These are phyloP conservation scores for Tuber magnatum DNA, from an alignment of 495 filamentous ascomycete species.

Conservation along the genomic window DNA sequence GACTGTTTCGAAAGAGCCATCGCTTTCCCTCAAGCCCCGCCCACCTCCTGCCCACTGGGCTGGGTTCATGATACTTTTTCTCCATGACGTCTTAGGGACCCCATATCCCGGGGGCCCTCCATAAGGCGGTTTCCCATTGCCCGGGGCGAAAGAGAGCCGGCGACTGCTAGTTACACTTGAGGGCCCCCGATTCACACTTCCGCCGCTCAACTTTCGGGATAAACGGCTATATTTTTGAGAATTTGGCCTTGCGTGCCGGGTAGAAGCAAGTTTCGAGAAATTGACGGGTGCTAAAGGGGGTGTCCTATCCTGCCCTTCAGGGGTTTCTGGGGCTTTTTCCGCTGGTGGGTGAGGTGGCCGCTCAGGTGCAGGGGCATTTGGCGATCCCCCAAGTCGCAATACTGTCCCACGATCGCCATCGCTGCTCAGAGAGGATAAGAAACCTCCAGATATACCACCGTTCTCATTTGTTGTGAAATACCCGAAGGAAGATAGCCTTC, in stretches of 20 bases:
- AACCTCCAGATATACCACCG: conserved; percentile 28
- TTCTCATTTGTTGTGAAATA: conserved; percentile 28
- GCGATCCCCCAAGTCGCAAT: conserved; percentile 17
- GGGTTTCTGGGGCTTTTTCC: neutral
- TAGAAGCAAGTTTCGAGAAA: conserved; percentile 14
- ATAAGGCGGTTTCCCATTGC: conserved; percentile 26
- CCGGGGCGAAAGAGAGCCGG: conserved; percentile 16
- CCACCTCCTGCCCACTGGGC: conserved; percentile 27
- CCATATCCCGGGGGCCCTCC: conserved; percentile 32
- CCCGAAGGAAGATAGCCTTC: conserved; percentile 30
- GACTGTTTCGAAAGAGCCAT: conserved; percentile 33
- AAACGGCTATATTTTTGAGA: conserved; percentile 12
- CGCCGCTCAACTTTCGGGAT: conserved; percentile 15
- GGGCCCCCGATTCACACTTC: conserved; percentile 9
- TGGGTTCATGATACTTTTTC: conserved; percentile 22
- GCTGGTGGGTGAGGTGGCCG: conserved; percentile 18
- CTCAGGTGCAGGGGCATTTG: conserved; percentile 17
- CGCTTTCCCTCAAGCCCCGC: conserved; percentile 29
- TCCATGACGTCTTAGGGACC: conserved; percentile 31
- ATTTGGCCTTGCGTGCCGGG: conserved; percentile 11
- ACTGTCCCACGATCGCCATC: conserved; percentile 19
- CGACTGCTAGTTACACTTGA: conserved; percentile 24
- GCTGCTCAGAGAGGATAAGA: conserved; percentile 28
- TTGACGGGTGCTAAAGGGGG: conserved; percentile 14
- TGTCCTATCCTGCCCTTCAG: neutral